A percentile compares a stretch with the other conserved stretches of the same genome.
These are phyloP conservation scores for Tripterygium wilfordii DNA, from an alignment of 177 flowering plant genomes.

Conservation along the genomic window DNA sequence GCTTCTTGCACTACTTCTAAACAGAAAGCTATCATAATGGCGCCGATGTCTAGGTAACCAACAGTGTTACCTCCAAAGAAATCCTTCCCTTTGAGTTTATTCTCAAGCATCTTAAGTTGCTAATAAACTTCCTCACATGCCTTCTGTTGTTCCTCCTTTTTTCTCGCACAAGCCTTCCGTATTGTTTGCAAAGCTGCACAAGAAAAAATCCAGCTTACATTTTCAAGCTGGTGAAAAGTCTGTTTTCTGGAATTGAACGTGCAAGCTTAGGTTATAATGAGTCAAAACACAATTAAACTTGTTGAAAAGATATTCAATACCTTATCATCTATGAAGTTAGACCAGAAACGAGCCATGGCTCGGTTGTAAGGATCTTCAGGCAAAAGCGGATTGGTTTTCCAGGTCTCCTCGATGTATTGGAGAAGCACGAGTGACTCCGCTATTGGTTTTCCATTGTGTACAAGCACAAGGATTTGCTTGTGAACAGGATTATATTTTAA, in stretches of 20 bases:
- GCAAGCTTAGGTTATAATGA: too few species aligned
- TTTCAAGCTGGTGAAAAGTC: too few species aligned
- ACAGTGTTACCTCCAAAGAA: not conserved
- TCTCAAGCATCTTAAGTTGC: not conserved
- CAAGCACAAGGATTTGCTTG: slow-evolving; percentile 21
- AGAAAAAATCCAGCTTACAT: too few species aligned
- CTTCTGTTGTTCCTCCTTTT: not conserved
- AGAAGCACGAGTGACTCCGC: slow-evolving; percentile 27
- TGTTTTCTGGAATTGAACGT: too few species aligned
- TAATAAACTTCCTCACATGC: not conserved
- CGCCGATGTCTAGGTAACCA: not conserved
- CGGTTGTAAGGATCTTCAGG: slow-evolving; percentile 24
- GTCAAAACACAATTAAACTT: too few species aligned
- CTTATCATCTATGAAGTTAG: slow-evolving; percentile 30
- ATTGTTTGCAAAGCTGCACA: not conserved
- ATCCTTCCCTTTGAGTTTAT: not conserved
- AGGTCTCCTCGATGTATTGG: slow-evolving; percentile 29
- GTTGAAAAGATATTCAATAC: too few species aligned
- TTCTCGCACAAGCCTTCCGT: not conserved
- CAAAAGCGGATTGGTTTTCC: slow-evolving; percentile 12
- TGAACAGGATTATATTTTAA: slow-evolving; percentile 21
- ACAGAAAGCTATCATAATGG: not conserved
- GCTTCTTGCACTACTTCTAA: too few species aligned
- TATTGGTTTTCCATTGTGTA: slow-evolving; percentile 23
- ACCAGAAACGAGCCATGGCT: slow-evolving; percentile 27